Evolutionary conservation across 176 grass and related monocot genomes (phyloP).

Genomic region (Hordeum vulgare): DNA sequence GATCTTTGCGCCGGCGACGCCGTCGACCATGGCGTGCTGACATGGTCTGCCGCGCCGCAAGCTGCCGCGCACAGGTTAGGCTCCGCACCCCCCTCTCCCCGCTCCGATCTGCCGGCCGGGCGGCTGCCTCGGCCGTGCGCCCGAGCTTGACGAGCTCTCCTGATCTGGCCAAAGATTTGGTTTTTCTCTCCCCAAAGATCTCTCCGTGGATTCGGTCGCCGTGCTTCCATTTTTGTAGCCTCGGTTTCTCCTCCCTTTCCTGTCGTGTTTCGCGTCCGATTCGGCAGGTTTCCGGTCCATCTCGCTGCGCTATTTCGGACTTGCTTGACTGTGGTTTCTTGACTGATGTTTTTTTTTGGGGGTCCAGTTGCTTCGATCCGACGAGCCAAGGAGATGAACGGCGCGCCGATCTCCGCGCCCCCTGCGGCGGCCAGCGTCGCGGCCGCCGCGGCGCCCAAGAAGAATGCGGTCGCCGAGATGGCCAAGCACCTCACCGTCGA

Average conservation of each 20-base stretch:
- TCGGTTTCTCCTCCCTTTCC: neutral
- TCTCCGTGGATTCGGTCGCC: neutral
- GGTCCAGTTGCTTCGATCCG: constrained; percentile 36
- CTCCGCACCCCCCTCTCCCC: neutral
- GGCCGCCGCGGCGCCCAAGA: constrained; percentile 3
- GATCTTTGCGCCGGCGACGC: constrained; percentile 27
- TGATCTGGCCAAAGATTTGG: constrained; percentile 22
- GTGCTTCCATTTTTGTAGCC: neutral
- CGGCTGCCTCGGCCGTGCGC: neutral
- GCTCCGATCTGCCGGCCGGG: constrained; percentile 16
- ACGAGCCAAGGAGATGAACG: constrained; percentile 28
- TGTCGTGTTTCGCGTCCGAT: neutral
- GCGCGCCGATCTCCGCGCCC: constrained; percentile 32
- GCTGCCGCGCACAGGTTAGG: constrained; percentile 23
- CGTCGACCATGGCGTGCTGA: constrained; percentile 14
- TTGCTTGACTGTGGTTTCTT: constrained; percentile 38
- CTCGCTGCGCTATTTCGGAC: constrained; percentile 8
- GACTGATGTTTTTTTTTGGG: neutral
- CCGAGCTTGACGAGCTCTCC: neutral
- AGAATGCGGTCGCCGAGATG: constrained; percentile 49
- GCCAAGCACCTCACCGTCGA: constrained; percentile 45
- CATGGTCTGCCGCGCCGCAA: constrained; percentile 32
- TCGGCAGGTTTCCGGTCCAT: constrained; percentile 24
- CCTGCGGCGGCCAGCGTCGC: neutral
- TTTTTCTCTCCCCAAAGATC: neutral